These are phyloP conservation scores for Vaccinium myrtillus DNA, from an alignment of 148 eudicot species.

Conservation along the genomic window DNA sequence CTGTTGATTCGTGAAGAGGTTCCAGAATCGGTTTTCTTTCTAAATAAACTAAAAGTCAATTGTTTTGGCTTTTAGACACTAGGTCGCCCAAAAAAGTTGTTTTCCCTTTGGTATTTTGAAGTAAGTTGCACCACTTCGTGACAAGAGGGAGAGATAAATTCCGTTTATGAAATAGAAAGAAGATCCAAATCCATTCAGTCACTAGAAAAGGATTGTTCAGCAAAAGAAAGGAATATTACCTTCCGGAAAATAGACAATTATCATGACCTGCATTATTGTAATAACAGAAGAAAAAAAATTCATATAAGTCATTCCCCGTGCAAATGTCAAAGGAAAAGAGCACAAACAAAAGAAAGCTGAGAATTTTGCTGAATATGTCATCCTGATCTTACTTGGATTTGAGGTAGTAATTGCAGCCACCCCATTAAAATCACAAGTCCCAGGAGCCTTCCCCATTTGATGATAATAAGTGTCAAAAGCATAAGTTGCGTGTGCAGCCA, in stretches of 20 bases:
- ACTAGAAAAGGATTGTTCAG: not conserved
- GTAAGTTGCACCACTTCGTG: not conserved
- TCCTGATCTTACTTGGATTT: constrained; percentile 63
- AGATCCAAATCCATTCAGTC: not conserved
- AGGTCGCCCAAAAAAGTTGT: not conserved
- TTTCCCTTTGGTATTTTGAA: not conserved
- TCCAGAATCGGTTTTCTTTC: not conserved
- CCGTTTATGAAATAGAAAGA: not conserved
- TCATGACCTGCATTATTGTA: constrained; percentile 59
- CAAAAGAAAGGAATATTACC: constrained; percentile 25
- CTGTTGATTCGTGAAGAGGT: not conserved
- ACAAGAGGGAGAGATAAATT: not conserved
- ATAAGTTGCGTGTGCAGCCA: constrained; percentile 66
- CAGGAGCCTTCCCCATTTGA: constrained; percentile 52
- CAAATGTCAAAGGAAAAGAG: not conserved
- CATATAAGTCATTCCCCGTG: not conserved
- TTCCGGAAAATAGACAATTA: constrained; percentile 44
- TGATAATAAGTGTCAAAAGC: constrained; percentile 75
- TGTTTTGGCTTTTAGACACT: not conserved
- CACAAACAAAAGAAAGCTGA: not conserved
- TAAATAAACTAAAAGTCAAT: not conserved
- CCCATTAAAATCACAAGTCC: constrained; percentile 77
- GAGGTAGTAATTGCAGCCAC: constrained; percentile 79
- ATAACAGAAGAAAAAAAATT: not conserved
- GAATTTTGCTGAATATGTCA: not conserved